phyloP scores from a whole-genome alignment of 768 basidiomycete genomes.

The Lentinula sp. region DNA sequence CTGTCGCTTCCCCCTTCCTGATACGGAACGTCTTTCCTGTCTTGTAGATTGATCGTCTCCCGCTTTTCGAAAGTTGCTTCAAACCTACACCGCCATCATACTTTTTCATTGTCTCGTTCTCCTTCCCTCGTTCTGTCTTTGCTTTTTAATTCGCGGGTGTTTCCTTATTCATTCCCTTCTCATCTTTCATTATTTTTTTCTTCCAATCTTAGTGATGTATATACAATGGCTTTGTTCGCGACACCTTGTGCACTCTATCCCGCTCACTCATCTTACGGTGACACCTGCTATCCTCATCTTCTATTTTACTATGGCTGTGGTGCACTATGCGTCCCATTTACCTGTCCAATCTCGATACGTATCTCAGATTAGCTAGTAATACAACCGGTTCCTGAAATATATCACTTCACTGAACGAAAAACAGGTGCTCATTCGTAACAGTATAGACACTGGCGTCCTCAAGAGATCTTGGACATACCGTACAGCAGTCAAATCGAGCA shows the following conservation, averaged over 20 bases:
- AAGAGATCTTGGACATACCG: too few species aligned
- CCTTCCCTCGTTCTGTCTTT: neutral
- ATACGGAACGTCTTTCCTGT: neutral
- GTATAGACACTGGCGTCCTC: too few species aligned
- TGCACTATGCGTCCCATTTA: neutral
- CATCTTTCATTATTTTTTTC: neutral
- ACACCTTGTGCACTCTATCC: neutral
- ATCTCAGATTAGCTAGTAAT: neutral
- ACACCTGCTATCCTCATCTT: neutral
- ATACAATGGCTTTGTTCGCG: slow-evolving; percentile 4
- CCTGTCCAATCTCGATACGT: neutral
- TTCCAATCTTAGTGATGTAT: neutral
- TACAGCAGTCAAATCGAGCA: too few species aligned
- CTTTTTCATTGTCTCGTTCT: neutral
- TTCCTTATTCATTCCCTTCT: neutral
- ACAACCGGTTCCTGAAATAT: neutral
- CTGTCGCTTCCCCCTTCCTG: neutral
- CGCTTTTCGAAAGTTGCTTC: neutral
- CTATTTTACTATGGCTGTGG: neutral
- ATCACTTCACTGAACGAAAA: neutral
- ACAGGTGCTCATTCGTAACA: too few species aligned
- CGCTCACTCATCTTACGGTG: neutral
- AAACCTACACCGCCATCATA: neutral
- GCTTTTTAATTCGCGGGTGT: neutral
- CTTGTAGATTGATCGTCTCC: neutral